Evolutionary conservation across 108 stramenopile genomes (phyloP), one percentile per base, ranked within the genome.

Genomic region (Skeletonema grethae): DNA sequence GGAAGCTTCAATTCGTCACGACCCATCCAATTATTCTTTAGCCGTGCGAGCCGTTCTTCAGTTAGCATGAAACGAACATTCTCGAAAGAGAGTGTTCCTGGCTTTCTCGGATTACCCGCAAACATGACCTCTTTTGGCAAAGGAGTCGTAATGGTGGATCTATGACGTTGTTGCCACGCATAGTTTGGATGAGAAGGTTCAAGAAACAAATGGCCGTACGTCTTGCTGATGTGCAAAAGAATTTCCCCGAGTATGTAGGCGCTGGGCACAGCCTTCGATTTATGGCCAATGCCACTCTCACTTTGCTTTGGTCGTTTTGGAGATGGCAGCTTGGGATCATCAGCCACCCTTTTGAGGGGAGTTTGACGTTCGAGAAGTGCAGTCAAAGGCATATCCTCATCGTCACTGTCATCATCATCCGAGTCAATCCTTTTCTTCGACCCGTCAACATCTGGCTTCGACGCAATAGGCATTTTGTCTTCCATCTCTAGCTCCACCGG

Each of bases 101-200:
- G 80, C 29, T 50, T 50, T 24, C 89, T 72, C 57, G 92, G 92
- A 72, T 90, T 90, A 18, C 72, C 71, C 63, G 83, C 31, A 81
- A 80, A 57, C 81, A 80, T 64, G 62, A 66, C 76, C 73, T 80
- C 79, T 72, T 58, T 85, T 29, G 67, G 50, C 41, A 53, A 60
- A 43, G 45, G 74, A 45, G 20, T 50, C 65, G 63, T 79, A 20
- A 75, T 50, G 43, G 43, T 74, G 70, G 35, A 77, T 83, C 88
- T 65, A 75, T 86, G 59, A 80, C 78, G 82, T 83, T 90, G 90
- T 36, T 88, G 80, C 87, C 92, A 93, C 35, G 88, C 86, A 73
- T 85, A 87, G n/a, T 94, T 90, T 6, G 79, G 65, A 72, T 87
- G 72, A n/a, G 82, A 61, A 9, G 87, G 87, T 55, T 94, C 93